Evolutionary conservation across 495 filamentous ascomycete genomes (phyloP), one percentile per base, ranked within the genome.

Genomic region (Penicillium cosmopolitanum): DNA sequence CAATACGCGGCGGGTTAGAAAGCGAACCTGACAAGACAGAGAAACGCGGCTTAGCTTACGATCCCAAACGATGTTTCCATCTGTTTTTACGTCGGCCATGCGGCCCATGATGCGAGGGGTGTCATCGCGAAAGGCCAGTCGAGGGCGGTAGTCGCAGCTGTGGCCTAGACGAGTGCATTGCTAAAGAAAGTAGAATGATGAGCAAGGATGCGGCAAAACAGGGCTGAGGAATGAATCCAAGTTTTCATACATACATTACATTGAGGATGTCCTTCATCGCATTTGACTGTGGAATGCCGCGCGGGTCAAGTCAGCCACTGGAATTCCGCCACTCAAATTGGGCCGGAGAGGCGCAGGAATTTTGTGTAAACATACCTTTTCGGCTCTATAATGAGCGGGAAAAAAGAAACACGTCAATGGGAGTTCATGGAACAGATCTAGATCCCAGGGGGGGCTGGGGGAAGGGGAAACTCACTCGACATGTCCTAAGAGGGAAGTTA

Each of bases 121-220:
- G 54, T 85, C 83, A 65, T 86, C 81, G 55, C 78, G 76, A 62
- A 84, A 86, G 21, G 79, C 75, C 12, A 85, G 66, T 23, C 82
- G 75, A 9, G 83, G 82, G 54, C 76, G 82, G 56, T 86, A 86
- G 60, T 86, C 83, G 60, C 83, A 85, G 34, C 70, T 67, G 68
- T 86, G 82, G 19, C 81, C 79, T 12, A 86, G 72, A 48, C 83
- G 75, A 35, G 77, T 72, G 66, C 83, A 86, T 78, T 84, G 82
- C 82, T 83, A 57, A 10, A 53, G 35, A 31, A 48, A 28, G 44
- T 11, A 44, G 28, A 18, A 50, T 16, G 44, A 13, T 9, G 44
- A 15, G 19, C 16, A 18, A 6, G 16, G 21, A 48, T 40, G 44
- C 21, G 38, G 19, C 51, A 55, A 46, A 31, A 51, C 9, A 51